Conservation (phyloP, 139 green algal genomes). For the Pseudopediastrum boryanum region DNA sequence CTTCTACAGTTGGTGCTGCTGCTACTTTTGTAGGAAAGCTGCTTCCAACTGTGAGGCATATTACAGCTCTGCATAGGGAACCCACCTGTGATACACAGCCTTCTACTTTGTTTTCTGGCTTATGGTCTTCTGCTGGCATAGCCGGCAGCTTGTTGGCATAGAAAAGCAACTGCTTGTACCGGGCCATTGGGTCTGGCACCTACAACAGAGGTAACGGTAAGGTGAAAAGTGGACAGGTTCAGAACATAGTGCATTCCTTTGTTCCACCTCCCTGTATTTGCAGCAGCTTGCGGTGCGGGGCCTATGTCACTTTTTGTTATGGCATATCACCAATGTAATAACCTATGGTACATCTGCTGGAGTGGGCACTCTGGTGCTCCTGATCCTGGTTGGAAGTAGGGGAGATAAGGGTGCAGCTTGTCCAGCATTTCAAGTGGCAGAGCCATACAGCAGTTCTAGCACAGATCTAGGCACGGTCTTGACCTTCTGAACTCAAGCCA, state of each 20-base stretch:
- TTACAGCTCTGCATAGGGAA: background rate
- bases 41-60: constrained; percentile 20
- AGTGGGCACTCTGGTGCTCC: no score
- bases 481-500: no score
- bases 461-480: no score
- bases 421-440: no score
- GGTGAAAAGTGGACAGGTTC: background rate
- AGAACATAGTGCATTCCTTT: background rate
- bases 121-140: constrained; percentile 71
- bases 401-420: no score
- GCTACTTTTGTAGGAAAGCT: background rate
- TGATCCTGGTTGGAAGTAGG: no score
- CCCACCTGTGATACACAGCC: constrained; percentile 83
- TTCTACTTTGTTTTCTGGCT: constrained; percentile 91
- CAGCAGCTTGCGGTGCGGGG: no score
- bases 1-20: background rate
- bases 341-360: no score
- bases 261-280: no score
- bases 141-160: constrained; percentile 91
- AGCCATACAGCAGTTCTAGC: no score
- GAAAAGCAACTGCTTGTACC: constrained; percentile 98
- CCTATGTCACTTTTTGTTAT: no score
- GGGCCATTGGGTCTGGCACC: constrained; percentile 79
- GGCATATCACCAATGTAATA: no score
- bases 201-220: constrained; percentile 9